Conservation (phyloP, 495 filamentous ascomycete species). For the Glonium stellatum region DNA sequence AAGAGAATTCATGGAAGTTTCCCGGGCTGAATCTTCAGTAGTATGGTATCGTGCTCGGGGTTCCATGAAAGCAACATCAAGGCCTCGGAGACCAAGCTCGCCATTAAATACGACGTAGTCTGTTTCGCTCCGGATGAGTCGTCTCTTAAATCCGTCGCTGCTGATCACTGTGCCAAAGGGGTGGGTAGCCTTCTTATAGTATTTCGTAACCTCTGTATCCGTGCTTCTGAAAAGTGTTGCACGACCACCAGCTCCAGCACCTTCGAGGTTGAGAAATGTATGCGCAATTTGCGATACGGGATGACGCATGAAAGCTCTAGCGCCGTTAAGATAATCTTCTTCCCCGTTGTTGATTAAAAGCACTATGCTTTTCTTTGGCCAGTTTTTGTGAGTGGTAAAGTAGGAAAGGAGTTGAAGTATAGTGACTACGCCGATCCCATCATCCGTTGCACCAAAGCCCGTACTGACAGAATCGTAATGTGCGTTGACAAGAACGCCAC, state of each 20-base stretch:
- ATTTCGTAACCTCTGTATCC: slow-evolving; percentile 76
- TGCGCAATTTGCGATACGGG: slow-evolving; percentile 70
- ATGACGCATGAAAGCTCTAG: slow-evolving; percentile 75
- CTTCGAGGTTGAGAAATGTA: slow-evolving; percentile 90
- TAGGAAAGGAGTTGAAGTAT: slow-evolving; percentile 82
- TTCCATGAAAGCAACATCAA: slow-evolving; percentile 87
- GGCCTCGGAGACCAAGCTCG: slow-evolving; percentile 73
- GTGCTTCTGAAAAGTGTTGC: slow-evolving; percentile 81
- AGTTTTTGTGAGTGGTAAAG: slow-evolving; percentile 71
- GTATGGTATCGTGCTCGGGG: slow-evolving; percentile 89
- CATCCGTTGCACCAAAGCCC: slow-evolving; percentile 86
- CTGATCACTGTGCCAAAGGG: slow-evolving; percentile 79
- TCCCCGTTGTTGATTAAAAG: slow-evolving; percentile 92
- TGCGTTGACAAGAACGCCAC: slow-evolving; percentile 84
- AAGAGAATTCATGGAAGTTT: slow-evolving; percentile 57
- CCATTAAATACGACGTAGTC: slow-evolving; percentile 83
- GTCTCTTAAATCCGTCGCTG: slow-evolving; percentile 73
- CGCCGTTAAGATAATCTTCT: slow-evolving; percentile 88
- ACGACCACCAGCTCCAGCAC: slow-evolving; percentile 86
- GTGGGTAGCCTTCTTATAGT: slow-evolving; percentile 61
- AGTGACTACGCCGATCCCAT: slow-evolving; percentile 82
- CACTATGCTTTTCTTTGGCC: slow-evolving; percentile 72
- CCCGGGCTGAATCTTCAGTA: slow-evolving; percentile 73
- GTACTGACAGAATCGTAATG: slow-evolving; percentile 95
- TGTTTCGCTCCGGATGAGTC: slow-evolving; percentile 73